These are phyloP conservation scores for Termitomyces sp. DNA, from an alignment of 768 basidiomycete genomes.

Conservation along the genomic window DNA sequence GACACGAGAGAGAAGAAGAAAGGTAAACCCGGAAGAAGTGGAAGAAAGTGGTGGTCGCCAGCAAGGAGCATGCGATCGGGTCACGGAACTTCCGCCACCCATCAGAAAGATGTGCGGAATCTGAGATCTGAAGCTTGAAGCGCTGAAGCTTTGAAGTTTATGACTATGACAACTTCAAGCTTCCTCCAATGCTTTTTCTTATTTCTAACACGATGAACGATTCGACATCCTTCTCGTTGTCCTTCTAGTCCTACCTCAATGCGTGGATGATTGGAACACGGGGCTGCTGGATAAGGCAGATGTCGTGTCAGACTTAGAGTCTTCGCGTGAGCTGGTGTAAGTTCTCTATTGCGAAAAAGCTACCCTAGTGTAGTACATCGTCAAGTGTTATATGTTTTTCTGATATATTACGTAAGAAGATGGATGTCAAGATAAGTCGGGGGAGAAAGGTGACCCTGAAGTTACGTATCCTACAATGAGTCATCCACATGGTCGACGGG, in stretches of 20 bases:
- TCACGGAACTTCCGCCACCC: not conserved
- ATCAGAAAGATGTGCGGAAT: not conserved
- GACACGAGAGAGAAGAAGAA: not conserved
- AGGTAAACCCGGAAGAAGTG: not conserved
- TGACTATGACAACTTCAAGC: not conserved
- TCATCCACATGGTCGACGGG: too few species aligned
- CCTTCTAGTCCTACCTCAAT: conserved; percentile 32
- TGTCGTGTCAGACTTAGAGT: too few species aligned
- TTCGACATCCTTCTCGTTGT: conserved; percentile 8
- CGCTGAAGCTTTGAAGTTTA: too few species aligned
- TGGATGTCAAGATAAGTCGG: too few species aligned
- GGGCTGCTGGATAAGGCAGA: too few species aligned
- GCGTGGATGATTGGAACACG: conserved; percentile 39
- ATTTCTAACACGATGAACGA: not conserved
- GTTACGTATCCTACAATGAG: too few species aligned
- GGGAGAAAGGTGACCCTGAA: too few species aligned
- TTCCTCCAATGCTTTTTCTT: not conserved
- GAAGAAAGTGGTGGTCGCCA: not conserved
- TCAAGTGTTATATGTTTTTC: too few species aligned
- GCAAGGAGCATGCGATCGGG: not conserved
- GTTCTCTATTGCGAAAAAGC: too few species aligned
- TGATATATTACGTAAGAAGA: too few species aligned
- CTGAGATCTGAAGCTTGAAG: not conserved
- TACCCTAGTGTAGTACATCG: too few species aligned
- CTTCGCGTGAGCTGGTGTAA: too few species aligned